Evolutionary conservation across 2,329 filamentous ascomycete genomes (phyloP).

Genomic region (Colletotrichum abscissum): DNA sequence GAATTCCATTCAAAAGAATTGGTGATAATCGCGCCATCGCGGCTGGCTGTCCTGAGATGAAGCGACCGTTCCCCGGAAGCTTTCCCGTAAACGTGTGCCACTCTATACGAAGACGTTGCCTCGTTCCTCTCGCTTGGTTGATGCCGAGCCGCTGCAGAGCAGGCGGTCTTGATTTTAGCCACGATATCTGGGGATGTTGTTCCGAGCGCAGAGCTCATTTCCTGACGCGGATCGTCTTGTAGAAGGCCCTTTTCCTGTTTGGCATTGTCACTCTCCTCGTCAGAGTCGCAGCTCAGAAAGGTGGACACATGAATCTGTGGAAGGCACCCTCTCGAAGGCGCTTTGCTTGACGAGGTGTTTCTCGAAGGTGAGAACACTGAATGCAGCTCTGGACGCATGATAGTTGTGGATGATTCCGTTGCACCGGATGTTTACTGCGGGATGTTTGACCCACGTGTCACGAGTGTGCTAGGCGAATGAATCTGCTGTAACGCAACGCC

Average conservation of each 20-base stretch:
- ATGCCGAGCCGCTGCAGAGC: neutral
- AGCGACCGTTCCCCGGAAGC: neutral
- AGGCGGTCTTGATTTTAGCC: neutral
- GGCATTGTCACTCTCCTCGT: neutral
- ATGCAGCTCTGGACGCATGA: constrained; percentile 6
- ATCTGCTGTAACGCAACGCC: too few relatives aligned
- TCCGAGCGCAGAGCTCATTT: neutral
- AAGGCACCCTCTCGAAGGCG: neutral
- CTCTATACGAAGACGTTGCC: neutral
- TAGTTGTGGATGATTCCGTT: neutral
- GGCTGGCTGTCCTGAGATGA: neutral
- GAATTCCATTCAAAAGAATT: neutral
- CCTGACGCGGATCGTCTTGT: neutral
- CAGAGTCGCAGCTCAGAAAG: neutral
- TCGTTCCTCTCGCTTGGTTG: neutral
- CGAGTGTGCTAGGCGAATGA: too few relatives aligned
- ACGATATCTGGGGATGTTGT: neutral
- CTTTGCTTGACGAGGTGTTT: neutral
- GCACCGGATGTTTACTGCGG: neutral
- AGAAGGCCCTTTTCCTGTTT: neutral
- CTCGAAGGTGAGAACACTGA: neutral
- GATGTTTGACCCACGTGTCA: neutral
- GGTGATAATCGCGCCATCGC: too few relatives aligned
- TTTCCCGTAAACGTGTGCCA: neutral
- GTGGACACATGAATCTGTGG: neutral